These are phyloP conservation scores for Carex myosuroides DNA, from an alignment of 176 grass and related monocot genomes.

Conservation along the genomic window DNA sequence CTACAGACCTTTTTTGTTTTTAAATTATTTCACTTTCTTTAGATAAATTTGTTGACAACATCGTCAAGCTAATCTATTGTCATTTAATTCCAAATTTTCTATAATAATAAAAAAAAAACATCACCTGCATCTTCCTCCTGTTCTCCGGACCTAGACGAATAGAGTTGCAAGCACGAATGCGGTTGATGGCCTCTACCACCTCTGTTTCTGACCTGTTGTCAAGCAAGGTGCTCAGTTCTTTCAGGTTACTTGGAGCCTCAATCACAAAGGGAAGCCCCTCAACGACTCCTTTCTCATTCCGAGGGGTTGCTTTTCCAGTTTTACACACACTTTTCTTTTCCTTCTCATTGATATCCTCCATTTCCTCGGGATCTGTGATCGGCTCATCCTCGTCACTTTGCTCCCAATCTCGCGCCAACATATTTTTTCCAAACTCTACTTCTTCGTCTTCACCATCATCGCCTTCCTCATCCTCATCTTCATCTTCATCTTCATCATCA, in stretches of 20 bases:
- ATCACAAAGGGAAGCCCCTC: conserved; percentile 76
- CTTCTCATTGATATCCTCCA: conserved; percentile 36
- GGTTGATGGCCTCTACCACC: conserved; percentile 72
- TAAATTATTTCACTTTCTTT: background rate
- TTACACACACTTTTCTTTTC: conserved; percentile 29
- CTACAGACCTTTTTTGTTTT: background rate
- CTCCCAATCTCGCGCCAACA: conserved; percentile 61
- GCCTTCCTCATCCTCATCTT: conserved; percentile 9
- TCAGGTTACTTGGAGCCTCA: conserved; percentile 65
- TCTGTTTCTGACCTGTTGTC: conserved; percentile 70
- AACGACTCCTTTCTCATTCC: conserved; percentile 35
- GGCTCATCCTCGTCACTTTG: conserved; percentile 62
- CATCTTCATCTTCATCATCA: conserved; percentile 25
- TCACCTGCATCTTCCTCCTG: conserved; percentile 92
- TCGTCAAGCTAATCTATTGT: background rate
- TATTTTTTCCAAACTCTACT: conserved; percentile 44
- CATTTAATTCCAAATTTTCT: conserved; percentile 1
- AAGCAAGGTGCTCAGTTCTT: conserved; percentile 60
- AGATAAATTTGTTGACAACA: background rate
- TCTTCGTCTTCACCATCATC: conserved; percentile 27
- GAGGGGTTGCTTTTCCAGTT: conserved; percentile 18
- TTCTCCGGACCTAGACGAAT: conserved; percentile 81
- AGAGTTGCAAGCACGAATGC: conserved; percentile 85
- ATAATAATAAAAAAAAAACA: background rate
- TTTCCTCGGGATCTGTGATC: conserved; percentile 50